phyloP scores from a whole-genome alignment of 768 basidiomycete genomes.

The Suillus placidus region DNA sequence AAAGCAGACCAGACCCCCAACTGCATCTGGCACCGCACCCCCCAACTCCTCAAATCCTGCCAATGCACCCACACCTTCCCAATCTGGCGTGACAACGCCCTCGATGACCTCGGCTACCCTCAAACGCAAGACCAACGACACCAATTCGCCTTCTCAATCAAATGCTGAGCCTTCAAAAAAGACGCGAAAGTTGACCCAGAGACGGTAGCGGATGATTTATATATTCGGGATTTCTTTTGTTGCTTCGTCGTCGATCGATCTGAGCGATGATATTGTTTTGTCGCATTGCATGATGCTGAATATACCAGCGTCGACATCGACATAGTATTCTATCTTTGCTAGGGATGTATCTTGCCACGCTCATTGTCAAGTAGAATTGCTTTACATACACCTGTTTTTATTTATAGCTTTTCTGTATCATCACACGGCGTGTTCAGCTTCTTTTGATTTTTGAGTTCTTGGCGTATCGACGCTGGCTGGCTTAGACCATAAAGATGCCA shows the following conservation, averaged over 20 bases:
- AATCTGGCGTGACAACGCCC: conserved; percentile 49
- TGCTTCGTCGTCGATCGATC: conserved; percentile 7
- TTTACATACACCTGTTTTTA: conserved; percentile 34
- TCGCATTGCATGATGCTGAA: conserved; percentile 17
- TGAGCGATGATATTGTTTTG: conserved; percentile 5
- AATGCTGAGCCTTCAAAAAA: conserved; percentile 52
- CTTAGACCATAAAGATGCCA: background rate
- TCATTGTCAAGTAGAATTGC: conserved; percentile 7
- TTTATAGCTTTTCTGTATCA: conserved; percentile 41
- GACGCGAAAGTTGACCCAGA: conserved; percentile 56
- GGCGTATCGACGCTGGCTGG: background rate
- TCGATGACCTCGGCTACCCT: conserved; percentile 50
- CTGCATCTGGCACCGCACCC: conserved; percentile 41
- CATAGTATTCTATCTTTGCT: conserved; percentile 31
- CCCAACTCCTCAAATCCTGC: conserved; percentile 29
- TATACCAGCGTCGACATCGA: conserved; percentile 10
- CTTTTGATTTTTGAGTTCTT: background rate
- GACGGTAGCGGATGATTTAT: conserved; percentile 31
- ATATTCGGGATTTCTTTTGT: conserved; percentile 26
- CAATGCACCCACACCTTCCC: conserved; percentile 43
- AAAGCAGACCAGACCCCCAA: conserved; percentile 67
- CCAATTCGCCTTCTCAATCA: conserved; percentile 54
- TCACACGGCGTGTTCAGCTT: conserved; percentile 16
- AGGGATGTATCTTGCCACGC: conserved; percentile 28
- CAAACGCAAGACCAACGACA: conserved; percentile 55